These are phyloP conservation scores for Orbilia ellipsospora DNA, from an alignment of 2,329 filamentous ascomycete species.

Conservation along the genomic window DNA sequence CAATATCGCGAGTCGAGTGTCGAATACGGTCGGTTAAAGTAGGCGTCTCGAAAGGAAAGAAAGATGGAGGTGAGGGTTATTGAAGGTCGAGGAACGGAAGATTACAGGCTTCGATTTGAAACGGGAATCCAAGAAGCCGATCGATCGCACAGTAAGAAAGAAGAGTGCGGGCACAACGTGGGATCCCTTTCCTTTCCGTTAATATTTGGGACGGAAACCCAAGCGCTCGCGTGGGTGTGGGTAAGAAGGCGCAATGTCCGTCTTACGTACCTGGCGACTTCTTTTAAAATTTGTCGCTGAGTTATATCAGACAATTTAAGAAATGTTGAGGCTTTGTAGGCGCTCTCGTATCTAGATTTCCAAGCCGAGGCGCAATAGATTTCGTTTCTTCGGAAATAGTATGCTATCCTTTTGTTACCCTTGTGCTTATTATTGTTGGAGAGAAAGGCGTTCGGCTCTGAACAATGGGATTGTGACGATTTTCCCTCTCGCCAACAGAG, in stretches of 20 bases:
- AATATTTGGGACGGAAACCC: not conserved
- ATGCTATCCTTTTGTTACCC: too few species aligned
- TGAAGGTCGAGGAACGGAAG: not conserved
- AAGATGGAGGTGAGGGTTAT: not conserved
- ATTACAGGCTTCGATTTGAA: not conserved
- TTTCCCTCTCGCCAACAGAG: too few species aligned
- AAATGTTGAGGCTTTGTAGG: too few species aligned
- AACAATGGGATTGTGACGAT: too few species aligned
- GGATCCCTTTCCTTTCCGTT: conserved; percentile 12
- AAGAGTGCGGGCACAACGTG: conserved; percentile 15
- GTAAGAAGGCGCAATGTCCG: conserved; percentile 16
- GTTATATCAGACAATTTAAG: too few species aligned
- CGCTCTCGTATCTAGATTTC: too few species aligned
- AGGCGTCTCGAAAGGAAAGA: not conserved
- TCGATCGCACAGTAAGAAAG: not conserved
- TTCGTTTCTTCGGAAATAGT: too few species aligned
- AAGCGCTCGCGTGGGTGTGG: conserved; percentile 27
- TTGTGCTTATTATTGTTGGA: too few species aligned
- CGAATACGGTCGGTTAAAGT: not conserved
- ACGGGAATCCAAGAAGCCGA: conserved; percentile 12
- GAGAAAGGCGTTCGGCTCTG: too few species aligned
- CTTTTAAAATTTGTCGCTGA: not conserved
- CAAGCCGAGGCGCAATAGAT: too few species aligned
- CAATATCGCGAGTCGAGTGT: not conserved
- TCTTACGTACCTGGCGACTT: conserved; percentile 1